These are phyloP conservation scores for Arthrobotrys sinensis DNA, from an alignment of 2,329 filamentous ascomycete species.

Conservation along the genomic window DNA sequence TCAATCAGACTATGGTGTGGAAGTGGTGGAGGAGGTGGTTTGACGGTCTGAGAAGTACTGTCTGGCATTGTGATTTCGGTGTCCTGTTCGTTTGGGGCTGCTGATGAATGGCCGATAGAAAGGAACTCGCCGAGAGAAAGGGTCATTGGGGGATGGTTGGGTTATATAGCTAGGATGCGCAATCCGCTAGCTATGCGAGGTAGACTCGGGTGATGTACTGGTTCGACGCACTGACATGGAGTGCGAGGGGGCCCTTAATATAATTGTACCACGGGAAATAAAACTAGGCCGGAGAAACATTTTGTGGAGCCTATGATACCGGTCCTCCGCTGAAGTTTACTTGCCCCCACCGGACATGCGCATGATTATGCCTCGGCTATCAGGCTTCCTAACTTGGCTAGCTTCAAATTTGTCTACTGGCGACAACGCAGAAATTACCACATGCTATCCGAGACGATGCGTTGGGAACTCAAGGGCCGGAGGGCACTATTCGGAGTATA, in stretches of 20 bases:
- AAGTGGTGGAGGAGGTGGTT: conserved; percentile 49
- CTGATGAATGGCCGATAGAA: conserved; percentile 58
- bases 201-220: conserved; percentile 5
- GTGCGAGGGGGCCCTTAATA: not conserved
- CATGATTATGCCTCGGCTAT: conserved; percentile 26
- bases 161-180: conserved; percentile 9
- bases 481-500: too few species aligned
- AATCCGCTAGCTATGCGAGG: conserved; percentile 7
- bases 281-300: not conserved
- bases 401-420: not conserved
- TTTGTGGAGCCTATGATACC: not conserved
- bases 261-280: conserved; percentile 23
- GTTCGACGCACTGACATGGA: conserved; percentile 13
- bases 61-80: conserved; percentile 51
- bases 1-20: conserved; percentile 62
- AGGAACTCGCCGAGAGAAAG: conserved; percentile 55
- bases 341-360: conserved; percentile 1
- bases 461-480: not conserved
- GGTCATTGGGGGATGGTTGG: conserved; percentile 34
- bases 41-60: conserved; percentile 57
- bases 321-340: not conserved
- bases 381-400: conserved; percentile 6
- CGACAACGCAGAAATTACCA: conserved; percentile 17
- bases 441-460: not conserved
- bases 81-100: conserved; percentile 39